Percentiles rank a stretch among this genome's conserved stretches.
These are phyloP conservation scores for Eucalyptus erythrocorys DNA, from an alignment of 345 rosid genomes.

Conservation along the genomic window DNA sequence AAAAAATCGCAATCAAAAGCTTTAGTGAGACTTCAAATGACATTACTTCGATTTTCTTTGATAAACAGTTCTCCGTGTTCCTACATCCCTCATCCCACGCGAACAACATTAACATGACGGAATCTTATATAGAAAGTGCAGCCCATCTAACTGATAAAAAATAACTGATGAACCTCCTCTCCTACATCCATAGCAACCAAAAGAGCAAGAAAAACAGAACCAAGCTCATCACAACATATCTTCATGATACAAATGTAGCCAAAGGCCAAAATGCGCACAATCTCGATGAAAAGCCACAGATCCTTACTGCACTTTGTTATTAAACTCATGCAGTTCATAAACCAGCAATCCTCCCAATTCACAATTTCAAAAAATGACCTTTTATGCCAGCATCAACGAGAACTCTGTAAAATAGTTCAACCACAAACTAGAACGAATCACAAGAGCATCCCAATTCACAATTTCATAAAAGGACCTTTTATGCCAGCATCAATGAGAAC, in stretches of 20 bases:
- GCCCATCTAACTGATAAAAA: not conserved
- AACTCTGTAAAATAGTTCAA: not conserved
- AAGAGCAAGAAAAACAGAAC: not conserved
- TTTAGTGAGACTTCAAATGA: not conserved
- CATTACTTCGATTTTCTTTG: not conserved
- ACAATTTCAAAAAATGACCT: not conserved
- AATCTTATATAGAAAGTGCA: not conserved
- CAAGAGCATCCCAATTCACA: not conserved
- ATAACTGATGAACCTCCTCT: not conserved
- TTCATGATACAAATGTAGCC: constrained; percentile 85
- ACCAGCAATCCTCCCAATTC: not conserved
- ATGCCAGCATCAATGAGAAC: not conserved
- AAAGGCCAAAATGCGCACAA: constrained; percentile 82
- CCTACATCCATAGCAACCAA: not conserved
- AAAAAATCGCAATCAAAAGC: not conserved
- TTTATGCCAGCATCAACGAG: not conserved
- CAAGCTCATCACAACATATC: constrained; percentile 24
- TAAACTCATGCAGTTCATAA: not conserved
- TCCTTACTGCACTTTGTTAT: too few relatives aligned
- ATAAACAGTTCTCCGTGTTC: not conserved
- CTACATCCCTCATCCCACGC: too few relatives aligned
- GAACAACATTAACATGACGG: not conserved
- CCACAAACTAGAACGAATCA: not conserved
- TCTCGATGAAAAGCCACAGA: constrained; percentile 91
- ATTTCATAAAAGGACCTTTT: not conserved